Base-by-base conservation (phyloP, 225 moss, liverwort and hornwort species). In the Polytrichum formosum region DNA sequence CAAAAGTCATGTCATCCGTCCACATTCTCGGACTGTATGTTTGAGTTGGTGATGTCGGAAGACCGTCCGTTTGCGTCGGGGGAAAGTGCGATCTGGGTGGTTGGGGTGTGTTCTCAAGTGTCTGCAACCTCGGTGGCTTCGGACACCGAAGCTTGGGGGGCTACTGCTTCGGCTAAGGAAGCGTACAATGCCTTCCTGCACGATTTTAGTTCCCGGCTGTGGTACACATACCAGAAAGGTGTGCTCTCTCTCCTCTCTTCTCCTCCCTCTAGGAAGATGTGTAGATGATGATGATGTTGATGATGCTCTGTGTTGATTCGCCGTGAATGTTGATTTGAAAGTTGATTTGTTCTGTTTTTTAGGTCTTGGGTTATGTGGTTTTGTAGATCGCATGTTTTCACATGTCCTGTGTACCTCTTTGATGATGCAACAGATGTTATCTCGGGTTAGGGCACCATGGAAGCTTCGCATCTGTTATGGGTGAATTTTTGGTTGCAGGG, bases 201-300 rank as follows among this genome's bases (percentile, higher is more conserved):
- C 28, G 98, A 98, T 85, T 94, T 94, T 68, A 83, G 78, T 87
- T 98, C 98, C 72, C 87, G 94, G 29, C 71, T 94, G 64, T 98
- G 98, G 98, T 81, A 94, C 25, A 87, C 94, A 0, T 98, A 98
- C 65, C 90, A 94, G 69, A 88, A 87, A 84, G 98, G 96, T 92
- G 22, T 54, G 67, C 54, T 56, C 30, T 25, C 61, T 54, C 64
- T 28, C 2, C 8, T 18, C 55, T 20, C 8, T n/a, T 27, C 55
- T 27, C 20, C 3, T 46, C 62, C 2, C 1, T 0, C 3, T 46
- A 46, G 46, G 46, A 46, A 46, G 46, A 46, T 46, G 46, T 46
- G 46, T 37, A 10, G 37, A 9, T 37, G 37, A 46, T 26, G 26
- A 26, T 33, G 33, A 33, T 29, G 29, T 29, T 37, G 37, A 37